Evolutionary conservation across 2,329 filamentous ascomycete species (phyloP), one percentile per base, ranked within the genome.

Genomic region (Aureobasidium lini): DNA sequence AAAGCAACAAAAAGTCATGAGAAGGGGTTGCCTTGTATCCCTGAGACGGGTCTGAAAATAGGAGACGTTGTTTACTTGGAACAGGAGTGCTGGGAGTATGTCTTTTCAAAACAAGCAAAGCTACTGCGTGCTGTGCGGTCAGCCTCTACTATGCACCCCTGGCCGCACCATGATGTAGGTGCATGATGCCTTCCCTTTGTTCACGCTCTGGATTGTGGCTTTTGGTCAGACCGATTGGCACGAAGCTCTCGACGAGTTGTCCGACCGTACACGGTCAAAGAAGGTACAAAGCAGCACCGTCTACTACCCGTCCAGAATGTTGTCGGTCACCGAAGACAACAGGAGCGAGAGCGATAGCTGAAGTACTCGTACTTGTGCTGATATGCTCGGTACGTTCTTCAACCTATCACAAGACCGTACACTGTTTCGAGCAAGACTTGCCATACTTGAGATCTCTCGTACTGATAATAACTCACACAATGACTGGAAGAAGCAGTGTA

Each of bases 121-220:
- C 49, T 18, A 4, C 28, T 53, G 31, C 28, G 40, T 28, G 39
- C 52, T 29, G 40, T 32, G 32, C 15, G 47, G 47, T 50, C 48
- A 50, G 48, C 48, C 15, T 42, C 13, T 37, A 28, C 40, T 31
- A 56, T 56, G 52, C 52, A 56, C 52, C 52, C 52, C 52, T 56
- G 52, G 40, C 52, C 52, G 52, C 52, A 56, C 52, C 52, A 56
- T 46, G 29, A 16, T 54, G 50, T 28, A 54, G 34, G n/a, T 42
- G 50, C 39, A 43, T 54, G 16, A 42, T 28, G 28, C 29, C 39
- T 54, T 8, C 34, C 29, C n/a, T 34, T 28, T 34, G 28, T 43
- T 54, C 50, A 54, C 16, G 50, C 50, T 34, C n/a, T 43, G 18
- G 29, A 29, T 8, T 34, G 9, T 43, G 18, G 29, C 15, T 8